Conservation (phyloP, 257 asterid species). For the Paulownia fortunei region DNA sequence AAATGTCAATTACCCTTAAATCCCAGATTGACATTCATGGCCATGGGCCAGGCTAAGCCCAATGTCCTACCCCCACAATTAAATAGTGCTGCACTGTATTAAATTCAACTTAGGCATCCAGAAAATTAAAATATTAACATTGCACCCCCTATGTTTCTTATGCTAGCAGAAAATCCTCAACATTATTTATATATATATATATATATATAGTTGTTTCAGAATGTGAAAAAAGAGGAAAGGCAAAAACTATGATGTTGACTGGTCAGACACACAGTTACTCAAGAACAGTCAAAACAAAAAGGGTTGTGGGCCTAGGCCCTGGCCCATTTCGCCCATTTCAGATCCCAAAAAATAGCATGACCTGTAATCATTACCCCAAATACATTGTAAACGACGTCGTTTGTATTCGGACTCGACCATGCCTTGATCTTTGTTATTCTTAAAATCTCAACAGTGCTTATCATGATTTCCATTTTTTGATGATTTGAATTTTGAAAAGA, state of each 20-base stretch:
- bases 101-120: background rate
- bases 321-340: constrained; percentile 38
- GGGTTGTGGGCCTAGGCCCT: constrained; percentile 28
- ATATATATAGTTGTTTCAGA: constrained; percentile 4
- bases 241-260: constrained; percentile 26
- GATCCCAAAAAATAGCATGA: constrained; percentile 32
- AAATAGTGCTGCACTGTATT: constrained; percentile 1
- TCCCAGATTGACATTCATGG: background rate
- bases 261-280: constrained; percentile 26
- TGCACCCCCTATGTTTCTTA: constrained; percentile 36
- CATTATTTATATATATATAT: no score
- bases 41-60: background rate
- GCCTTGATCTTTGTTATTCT: background rate
- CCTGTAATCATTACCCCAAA: constrained; percentile 32
- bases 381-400: constrained; percentile 11
- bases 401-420: background rate
- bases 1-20: background rate
- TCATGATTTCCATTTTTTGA: background rate
- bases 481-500: background rate
- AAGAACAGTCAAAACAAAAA: constrained; percentile 33
- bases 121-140: constrained; percentile 2
- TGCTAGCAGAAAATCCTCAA: constrained; percentile 7
- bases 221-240: background rate
- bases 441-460: background rate
- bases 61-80: background rate